Conservation (phyloP, 192 early-diverging fungal genomes). For the Backusella mclennaniae region DNA sequence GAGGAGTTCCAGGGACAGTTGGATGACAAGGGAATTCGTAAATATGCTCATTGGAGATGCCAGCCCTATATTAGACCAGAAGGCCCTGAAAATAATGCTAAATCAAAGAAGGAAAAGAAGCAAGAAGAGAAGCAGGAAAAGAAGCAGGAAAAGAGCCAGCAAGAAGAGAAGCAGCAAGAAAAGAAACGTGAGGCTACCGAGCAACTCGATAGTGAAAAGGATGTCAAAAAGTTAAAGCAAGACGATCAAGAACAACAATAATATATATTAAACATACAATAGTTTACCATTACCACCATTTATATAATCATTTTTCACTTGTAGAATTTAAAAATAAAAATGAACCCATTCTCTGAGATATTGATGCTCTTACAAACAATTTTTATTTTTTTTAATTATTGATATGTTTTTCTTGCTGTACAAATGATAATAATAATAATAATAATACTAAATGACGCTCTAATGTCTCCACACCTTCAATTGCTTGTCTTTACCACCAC, state of each 20-base stretch:
- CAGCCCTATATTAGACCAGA: slow-evolving; percentile 28
- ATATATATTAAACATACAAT: neutral
- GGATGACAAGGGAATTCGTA: slow-evolving; percentile 38
- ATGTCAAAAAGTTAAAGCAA: slow-evolving; percentile 1
- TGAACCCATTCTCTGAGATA: too few species aligned
- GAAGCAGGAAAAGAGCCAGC: neutral
- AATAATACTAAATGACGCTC: neutral
- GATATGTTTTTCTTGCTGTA: slow-evolving; percentile 2
- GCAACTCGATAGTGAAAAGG: neutral
- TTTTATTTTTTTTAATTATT: neutral
- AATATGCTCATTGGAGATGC: slow-evolving; percentile 61
- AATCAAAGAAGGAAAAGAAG: slow-evolving; percentile 1
- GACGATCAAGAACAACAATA: neutral
- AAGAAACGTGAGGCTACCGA: neutral
- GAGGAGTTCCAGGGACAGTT: slow-evolving; percentile 33
- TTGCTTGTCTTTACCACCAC: slow-evolving; percentile 90
- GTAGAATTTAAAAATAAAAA: too few species aligned
- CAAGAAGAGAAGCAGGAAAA: neutral
- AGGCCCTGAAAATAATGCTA: neutral
- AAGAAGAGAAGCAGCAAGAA: neutral
- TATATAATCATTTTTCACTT: too few species aligned
- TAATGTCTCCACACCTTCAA: slow-evolving; percentile 78
- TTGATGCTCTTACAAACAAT: too few species aligned
- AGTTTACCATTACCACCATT: neutral
- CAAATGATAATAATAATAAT: slow-evolving; percentile 7